phyloP scores from a whole-genome alignment of 2,329 filamentous ascomycete genomes.

The Monosporascus sp. region DNA sequence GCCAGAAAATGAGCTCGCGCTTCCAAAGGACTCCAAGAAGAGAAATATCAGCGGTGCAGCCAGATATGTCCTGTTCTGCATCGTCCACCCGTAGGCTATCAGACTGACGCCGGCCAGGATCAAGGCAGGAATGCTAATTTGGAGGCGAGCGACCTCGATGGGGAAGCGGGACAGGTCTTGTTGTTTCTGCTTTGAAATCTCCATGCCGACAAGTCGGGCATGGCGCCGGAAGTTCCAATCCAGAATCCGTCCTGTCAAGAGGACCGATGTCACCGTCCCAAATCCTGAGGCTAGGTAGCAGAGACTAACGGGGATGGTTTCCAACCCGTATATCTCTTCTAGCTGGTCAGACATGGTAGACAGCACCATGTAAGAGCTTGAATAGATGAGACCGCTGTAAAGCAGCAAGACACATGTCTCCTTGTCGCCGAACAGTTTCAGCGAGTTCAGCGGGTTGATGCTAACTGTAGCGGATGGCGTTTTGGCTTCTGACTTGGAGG shows the following conservation, averaged over 20 bases:
- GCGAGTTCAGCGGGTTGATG: slow-evolving; percentile 34
- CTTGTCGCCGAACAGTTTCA: slow-evolving; percentile 52
- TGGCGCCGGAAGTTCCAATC: slow-evolving; percentile 66
- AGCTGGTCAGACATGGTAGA: slow-evolving; percentile 48
- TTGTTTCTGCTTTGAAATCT: slow-evolving; percentile 52
- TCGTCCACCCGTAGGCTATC: slow-evolving; percentile 51
- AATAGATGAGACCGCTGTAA: slow-evolving; percentile 49
- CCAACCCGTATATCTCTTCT: slow-evolving; percentile 43
- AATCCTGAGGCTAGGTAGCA: slow-evolving; percentile 49
- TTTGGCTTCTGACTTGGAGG: slow-evolving; percentile 6
- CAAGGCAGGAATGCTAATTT: slow-evolving; percentile 49
- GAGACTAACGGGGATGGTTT: slow-evolving; percentile 44
- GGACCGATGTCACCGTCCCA: slow-evolving; percentile 41
- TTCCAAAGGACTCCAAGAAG: neutral
- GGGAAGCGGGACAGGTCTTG: slow-evolving; percentile 46
- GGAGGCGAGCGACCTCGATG: slow-evolving; percentile 49
- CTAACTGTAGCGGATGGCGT: slow-evolving; percentile 38
- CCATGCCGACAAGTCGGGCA: slow-evolving; percentile 54
- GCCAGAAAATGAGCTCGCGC: neutral
- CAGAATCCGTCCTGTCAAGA: slow-evolving; percentile 49
- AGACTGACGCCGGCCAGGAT: slow-evolving; percentile 47
- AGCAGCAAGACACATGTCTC: slow-evolving; percentile 48
- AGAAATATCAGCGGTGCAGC: neutral
- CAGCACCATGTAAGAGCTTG: slow-evolving; percentile 49
- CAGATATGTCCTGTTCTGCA: slow-evolving; percentile 34